Evolutionary conservation across 306 rosid species (phyloP).

Genomic region (Dalbergia cultrata): DNA sequence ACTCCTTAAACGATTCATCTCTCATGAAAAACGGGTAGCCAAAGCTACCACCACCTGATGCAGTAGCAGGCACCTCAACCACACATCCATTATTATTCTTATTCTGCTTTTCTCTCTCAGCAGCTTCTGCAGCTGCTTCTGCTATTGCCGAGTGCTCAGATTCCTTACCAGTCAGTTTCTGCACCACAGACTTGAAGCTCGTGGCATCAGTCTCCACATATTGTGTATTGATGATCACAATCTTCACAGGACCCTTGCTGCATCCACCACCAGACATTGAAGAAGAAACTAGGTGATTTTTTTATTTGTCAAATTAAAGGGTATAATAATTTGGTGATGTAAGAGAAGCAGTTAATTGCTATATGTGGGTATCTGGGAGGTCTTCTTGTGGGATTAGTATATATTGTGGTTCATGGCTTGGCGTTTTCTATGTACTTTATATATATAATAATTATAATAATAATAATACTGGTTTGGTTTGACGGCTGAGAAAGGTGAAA

Average conservation of each 20-base stretch:
- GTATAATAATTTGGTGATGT: no score
- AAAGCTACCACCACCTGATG: no score
- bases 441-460: background rate
- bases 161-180: slow-evolving; percentile 78
- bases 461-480: slow-evolving; percentile 21
- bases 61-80: background rate
- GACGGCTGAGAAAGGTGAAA: slow-evolving; percentile 21
- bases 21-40: slow-evolving; percentile 51
- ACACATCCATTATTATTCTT: background rate
- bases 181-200: slow-evolving; percentile 81
- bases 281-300: background rate
- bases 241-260: slow-evolving; percentile 49
- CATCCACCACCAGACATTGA: slow-evolving; percentile 44
- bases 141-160: slow-evolving; percentile 32
- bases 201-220: slow-evolving; percentile 78
- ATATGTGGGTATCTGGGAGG: background rate
- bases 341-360: background rate
- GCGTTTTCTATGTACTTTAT: background rate
- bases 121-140: background rate
- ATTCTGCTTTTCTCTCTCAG: background rate
- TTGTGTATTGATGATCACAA: slow-evolving; percentile 79
- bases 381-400: background rate
- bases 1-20: slow-evolving; percentile 70
- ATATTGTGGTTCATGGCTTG: background rate
- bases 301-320: no score